These are phyloP conservation scores for Colletotrichum sp. DNA, from an alignment of 2,329 filamentous ascomycete genomes.

Conservation along the genomic window DNA sequence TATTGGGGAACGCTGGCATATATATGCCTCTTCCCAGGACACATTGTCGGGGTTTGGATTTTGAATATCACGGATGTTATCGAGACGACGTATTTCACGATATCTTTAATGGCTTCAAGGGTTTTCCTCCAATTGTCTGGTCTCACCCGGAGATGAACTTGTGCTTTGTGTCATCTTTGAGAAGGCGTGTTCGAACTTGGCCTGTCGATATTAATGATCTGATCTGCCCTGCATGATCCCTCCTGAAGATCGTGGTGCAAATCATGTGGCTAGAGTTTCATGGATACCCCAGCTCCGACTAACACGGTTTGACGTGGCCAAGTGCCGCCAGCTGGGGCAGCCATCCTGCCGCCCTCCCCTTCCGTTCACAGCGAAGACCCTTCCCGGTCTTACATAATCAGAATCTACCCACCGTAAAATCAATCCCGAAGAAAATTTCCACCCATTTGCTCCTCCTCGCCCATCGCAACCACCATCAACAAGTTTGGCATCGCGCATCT, in stretches of 20 bases:
- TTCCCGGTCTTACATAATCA: background rate
- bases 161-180: background rate
- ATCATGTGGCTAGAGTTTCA: background rate
- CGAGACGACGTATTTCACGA: background rate
- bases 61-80: background rate
- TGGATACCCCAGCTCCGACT: background rate
- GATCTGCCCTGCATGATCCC: background rate
- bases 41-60: background rate
- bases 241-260: background rate
- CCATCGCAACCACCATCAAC: background rate
- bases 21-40: background rate
- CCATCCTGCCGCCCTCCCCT: background rate
- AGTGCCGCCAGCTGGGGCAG: background rate
- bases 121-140: background rate
- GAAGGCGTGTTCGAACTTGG: background rate
- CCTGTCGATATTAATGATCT: background rate
- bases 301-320: background rate
- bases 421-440: background rate
- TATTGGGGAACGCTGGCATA: background rate
- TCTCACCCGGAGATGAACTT: background rate
- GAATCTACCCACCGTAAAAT: background rate
- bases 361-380: background rate
- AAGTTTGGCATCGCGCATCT: background rate
- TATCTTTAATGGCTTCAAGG: background rate
- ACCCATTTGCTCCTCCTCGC: rapidly evolving